A percentile compares a stretch with the other conserved stretches of the same genome.
Evolutionary conservation across 345 rosid genomes (phyloP).

Genomic region (Camelina neglecta): DNA sequence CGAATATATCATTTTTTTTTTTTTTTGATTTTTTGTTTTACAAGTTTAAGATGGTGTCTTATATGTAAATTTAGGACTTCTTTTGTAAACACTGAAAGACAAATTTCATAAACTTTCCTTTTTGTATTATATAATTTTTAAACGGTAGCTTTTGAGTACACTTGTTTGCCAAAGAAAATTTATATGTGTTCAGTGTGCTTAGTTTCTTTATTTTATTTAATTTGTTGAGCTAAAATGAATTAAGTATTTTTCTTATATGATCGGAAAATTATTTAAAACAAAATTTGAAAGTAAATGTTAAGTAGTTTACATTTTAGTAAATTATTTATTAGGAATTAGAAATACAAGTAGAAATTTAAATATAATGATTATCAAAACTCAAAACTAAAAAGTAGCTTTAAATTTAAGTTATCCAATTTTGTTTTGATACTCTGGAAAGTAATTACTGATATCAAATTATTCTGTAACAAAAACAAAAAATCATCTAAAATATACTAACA

Average conservation of each 20-base stretch:
- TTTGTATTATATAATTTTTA: slow-evolving; percentile 8
- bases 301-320: too few species aligned
- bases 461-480: too few species aligned
- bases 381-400: not conserved
- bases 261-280: too few species aligned
- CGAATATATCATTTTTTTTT: not conserved
- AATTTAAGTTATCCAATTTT: not conserved
- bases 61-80: not conserved
- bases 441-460: too few species aligned
- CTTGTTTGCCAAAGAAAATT: not conserved
- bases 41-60: slow-evolving; percentile 14
- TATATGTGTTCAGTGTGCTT: not conserved
- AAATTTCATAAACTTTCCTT: not conserved
- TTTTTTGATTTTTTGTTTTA: too few species aligned
- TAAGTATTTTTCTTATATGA: not conserved
- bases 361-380: not conserved
- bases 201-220: not conserved
- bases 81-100: not conserved
- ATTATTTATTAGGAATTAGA: not conserved
- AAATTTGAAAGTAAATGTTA: not conserved
- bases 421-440: too few species aligned
- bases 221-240: not conserved
- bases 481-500: not conserved
- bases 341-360: too few species aligned
- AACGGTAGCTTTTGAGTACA: not conserved